These are phyloP conservation scores for Teratosphaeria viscida DNA, from an alignment of 2,329 filamentous ascomycete species.

Conservation along the genomic window DNA sequence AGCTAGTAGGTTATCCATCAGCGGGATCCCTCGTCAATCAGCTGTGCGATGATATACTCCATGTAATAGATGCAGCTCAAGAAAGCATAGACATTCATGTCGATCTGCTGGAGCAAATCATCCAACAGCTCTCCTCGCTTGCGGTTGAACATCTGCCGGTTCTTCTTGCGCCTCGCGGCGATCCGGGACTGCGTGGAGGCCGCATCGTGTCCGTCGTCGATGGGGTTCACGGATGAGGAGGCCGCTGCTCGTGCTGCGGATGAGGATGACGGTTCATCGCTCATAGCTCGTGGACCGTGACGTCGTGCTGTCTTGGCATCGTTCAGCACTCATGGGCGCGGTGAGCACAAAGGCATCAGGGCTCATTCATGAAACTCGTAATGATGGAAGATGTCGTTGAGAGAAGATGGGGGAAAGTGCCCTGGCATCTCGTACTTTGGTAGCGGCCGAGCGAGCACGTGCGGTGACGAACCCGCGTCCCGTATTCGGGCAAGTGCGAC, in stretches of 20 bases:
- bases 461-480: neutral
- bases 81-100: conserved; percentile 51
- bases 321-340: conserved; percentile 7
- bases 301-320: conserved; percentile 5
- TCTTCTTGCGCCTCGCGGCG: conserved; percentile 19
- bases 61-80: conserved; percentile 53
- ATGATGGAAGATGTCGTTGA: too few species aligned
- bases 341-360: neutral
- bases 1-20: conserved; percentile 28
- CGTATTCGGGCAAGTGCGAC: neutral
- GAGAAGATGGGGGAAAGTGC: too few species aligned
- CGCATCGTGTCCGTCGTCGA: conserved; percentile 5
- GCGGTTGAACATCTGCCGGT: conserved; percentile 26
- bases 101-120: conserved; percentile 46
- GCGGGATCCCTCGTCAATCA: neutral
- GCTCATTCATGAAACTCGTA: too few species aligned
- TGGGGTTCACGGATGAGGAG: conserved; percentile 5
- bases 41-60: conserved; percentile 39
- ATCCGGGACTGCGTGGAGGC: conserved; percentile 12
- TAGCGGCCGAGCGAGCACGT: neutral
- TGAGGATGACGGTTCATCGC: conserved; percentile 25
- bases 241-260: conserved; percentile 18
- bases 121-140: conserved; percentile 42
- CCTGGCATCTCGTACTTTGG: neutral
- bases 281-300: conserved; percentile 23